Evolutionary conservation across 73 alveolate genomes (phyloP).

Genomic region (Tetrahymena malaccensis): DNA sequence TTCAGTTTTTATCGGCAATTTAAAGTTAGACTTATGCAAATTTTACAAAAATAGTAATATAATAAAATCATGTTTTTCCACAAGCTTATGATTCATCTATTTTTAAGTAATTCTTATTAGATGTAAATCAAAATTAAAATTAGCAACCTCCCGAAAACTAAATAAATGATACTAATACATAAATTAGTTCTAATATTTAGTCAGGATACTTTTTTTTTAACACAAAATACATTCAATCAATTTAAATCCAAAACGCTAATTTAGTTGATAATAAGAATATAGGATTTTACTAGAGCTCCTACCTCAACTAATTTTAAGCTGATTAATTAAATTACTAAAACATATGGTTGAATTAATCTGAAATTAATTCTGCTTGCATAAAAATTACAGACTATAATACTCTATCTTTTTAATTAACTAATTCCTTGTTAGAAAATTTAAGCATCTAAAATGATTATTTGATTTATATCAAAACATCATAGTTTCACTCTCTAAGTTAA

Average conservation of each 20-base stretch:
- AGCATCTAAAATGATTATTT: not conserved
- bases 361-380: not conserved
- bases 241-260: not conserved
- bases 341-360: not conserved
- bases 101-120: not conserved
- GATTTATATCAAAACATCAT: not conserved
- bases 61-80: not conserved
- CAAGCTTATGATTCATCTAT: not conserved
- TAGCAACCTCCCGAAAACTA: not conserved
- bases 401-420: not conserved
- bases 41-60: not conserved
- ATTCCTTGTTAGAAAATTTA: not conserved
- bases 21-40: not conserved
- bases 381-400: not conserved
- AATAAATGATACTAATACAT: not conserved
- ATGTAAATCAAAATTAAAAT: not conserved
- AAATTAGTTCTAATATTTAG: not conserved
- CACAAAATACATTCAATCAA: not conserved
- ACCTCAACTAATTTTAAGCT: not conserved
- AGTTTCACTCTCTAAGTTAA: not conserved
- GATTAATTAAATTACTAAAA: not conserved
- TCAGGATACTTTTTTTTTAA: not conserved
- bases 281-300: not conserved
- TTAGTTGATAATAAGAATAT: not conserved
- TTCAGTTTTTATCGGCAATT: not conserved